These are phyloP conservation scores for Lycium ferocissimum DNA, from an alignment of 257 asterid genomes.

Conservation along the genomic window DNA sequence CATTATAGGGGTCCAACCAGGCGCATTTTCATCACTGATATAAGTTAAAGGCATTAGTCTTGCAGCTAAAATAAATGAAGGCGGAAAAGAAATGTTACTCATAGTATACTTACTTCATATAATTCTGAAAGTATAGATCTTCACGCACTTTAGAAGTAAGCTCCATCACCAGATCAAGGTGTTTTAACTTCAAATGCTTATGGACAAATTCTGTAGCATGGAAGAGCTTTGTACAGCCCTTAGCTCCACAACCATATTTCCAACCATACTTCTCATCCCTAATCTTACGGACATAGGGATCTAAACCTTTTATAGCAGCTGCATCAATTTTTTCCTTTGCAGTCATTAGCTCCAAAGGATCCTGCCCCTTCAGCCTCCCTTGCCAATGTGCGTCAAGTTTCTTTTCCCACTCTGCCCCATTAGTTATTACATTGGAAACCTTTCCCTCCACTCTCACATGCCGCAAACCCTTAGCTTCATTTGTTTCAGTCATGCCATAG, in stretches of 20 bases:
- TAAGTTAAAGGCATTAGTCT: conserved; percentile 34
- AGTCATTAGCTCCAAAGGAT: conserved; percentile 87
- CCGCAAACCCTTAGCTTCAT: conserved; percentile 87
- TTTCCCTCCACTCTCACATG: conserved; percentile 76
- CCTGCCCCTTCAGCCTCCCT: conserved; percentile 82
- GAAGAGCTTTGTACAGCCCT: conserved; percentile 95
- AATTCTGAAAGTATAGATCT: conserved; percentile 85
- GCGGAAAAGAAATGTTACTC: background rate
- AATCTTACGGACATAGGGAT: conserved; percentile 85
- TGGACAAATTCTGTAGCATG: conserved; percentile 91
- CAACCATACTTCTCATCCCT: conserved; percentile 99
- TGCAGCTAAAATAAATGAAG: conserved; percentile 18
- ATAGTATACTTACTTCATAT: conserved; percentile 73
- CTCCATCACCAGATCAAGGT: conserved; percentile 75
- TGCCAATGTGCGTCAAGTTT: conserved; percentile 84
- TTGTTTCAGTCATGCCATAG: conserved; percentile 80
- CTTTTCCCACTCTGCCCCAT: conserved; percentile 83
- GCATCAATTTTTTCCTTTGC: conserved; percentile 94
- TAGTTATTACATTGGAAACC: conserved; percentile 49
- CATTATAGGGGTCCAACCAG: conserved; percentile 92
- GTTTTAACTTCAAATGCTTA: conserved; percentile 93
- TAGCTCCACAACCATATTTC: conserved; percentile 99
- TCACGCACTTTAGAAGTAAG: conserved; percentile 81
- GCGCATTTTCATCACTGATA: conserved; percentile 91
- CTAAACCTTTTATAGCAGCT: conserved; percentile 80